Percentiles rank a stretch among this genome's conserved stretches.
phyloP scores from a whole-genome alignment of 106 monocot species.

The Dioscorea dumetorum region DNA sequence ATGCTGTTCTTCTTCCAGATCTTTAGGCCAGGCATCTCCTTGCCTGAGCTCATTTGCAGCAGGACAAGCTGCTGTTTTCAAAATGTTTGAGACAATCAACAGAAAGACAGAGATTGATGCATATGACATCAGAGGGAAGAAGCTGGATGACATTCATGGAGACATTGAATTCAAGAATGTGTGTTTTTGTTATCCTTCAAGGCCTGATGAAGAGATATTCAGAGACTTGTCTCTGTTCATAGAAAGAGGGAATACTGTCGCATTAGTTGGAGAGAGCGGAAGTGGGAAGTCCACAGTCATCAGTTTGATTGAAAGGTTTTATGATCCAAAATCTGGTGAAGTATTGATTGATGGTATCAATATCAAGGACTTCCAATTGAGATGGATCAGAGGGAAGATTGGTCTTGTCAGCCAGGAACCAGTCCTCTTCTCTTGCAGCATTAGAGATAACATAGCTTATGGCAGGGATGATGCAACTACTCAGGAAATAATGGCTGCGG shows the following conservation, averaged over 20 bases:
- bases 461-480: slow-evolving; percentile 46
- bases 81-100: slow-evolving; percentile 37
- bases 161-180: slow-evolving; percentile 28
- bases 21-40: slow-evolving; percentile 30
- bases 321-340: slow-evolving; percentile 23
- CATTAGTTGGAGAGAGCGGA: slow-evolving; percentile 37
- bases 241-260: slow-evolving; percentile 15
- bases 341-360: slow-evolving; percentile 20
- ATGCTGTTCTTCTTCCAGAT: slow-evolving; percentile 13
- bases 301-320: slow-evolving; percentile 29
- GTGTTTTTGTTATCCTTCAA: slow-evolving; percentile 32
- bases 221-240: slow-evolving; percentile 15
- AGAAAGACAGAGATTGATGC: slow-evolving; percentile 34
- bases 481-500: slow-evolving; percentile 48
- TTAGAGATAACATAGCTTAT: slow-evolving; percentile 60
- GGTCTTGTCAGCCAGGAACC: slow-evolving; percentile 70
- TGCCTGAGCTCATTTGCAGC: slow-evolving; percentile 24
- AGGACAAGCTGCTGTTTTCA: slow-evolving; percentile 29
- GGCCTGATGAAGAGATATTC: slow-evolving; percentile 28
- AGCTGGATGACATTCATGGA: slow-evolving; percentile 22
- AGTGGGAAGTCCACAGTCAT: slow-evolving; percentile 39
- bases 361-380: slow-evolving; percentile 26
- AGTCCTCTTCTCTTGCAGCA: slow-evolving; percentile 43
- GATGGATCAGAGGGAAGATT: slow-evolving; percentile 63
- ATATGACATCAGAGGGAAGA: slow-evolving; percentile 13